Percentiles rank a stretch among this genome's conserved stretches.
phyloP scores from a whole-genome alignment of 2,329 filamentous ascomycete genomes.

The Claviceps sp. region DNA sequence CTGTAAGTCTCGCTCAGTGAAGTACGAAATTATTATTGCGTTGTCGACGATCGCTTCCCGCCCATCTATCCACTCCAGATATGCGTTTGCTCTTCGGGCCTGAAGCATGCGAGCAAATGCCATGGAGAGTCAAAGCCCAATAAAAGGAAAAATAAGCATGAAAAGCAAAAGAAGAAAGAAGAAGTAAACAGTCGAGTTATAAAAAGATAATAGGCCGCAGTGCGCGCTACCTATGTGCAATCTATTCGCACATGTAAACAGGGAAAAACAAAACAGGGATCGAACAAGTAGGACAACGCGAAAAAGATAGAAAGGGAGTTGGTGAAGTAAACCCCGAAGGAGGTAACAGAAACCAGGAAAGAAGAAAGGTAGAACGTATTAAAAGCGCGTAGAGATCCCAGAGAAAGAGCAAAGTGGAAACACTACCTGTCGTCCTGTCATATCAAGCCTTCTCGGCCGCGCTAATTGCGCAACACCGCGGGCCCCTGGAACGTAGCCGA shows the following conservation, averaged over 20 bases:
- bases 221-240: too few relatives aligned
- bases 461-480: constrained; percentile 27
- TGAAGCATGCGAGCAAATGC: neutral
- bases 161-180: neutral
- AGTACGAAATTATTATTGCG: neutral
- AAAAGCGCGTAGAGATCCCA: neutral
- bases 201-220: neutral
- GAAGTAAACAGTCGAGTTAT: neutral
- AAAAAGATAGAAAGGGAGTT: too few relatives aligned
- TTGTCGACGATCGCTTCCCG: neutral
- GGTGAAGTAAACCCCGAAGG: too few relatives aligned
- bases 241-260: too few relatives aligned
- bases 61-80: neutral
- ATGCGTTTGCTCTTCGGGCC: neutral
- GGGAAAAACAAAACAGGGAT: too few relatives aligned
- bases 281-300: too few relatives aligned
- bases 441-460: constrained; percentile 1
- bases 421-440: neutral
- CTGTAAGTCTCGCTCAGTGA: neutral
- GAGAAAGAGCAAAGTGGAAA: neutral
- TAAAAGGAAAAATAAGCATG: neutral
- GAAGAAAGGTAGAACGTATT: neutral
- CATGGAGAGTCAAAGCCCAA: neutral
- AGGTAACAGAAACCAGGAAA: too few relatives aligned
- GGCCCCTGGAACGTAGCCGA: constrained; percentile 42